These are phyloP conservation scores for Coemansia sp. DNA, from an alignment of 192 early-diverging fungal genomes.

Conservation along the genomic window DNA sequence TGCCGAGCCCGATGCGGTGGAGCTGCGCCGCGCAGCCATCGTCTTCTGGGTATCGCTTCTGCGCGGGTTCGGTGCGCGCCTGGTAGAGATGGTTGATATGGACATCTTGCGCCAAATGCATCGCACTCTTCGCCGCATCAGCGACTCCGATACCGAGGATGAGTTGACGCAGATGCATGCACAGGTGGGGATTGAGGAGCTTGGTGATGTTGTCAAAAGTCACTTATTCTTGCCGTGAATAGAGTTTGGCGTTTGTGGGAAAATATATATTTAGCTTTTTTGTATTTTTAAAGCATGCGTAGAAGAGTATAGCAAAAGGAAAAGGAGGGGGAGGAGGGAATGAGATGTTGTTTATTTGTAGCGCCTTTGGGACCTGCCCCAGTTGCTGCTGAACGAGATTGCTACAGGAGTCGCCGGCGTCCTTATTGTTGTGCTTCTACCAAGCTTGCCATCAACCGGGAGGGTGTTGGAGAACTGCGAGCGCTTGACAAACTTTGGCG, in stretches of 20 bases:
- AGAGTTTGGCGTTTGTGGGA: not conserved
- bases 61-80: conserved; percentile 62
- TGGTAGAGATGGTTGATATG: conserved; percentile 59
- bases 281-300: too few species aligned
- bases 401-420: conserved; percentile 3
- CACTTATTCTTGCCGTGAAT: conserved; percentile 7
- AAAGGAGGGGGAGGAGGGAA: not conserved
- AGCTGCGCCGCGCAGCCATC: conserved; percentile 69
- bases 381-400: not conserved
- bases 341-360: conserved; percentile 12
- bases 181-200: conserved; percentile 65
- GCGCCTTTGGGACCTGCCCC: conserved; percentile 23
- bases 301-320: too few species aligned
- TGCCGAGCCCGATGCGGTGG: not conserved
- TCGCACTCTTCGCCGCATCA: conserved; percentile 61
- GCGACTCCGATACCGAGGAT: conserved; percentile 65
- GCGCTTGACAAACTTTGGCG: conserved; percentile 50
- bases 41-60: conserved; percentile 69
- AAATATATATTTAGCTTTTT: too few species aligned
- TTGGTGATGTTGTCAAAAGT: conserved; percentile 61
- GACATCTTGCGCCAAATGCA: conserved; percentile 61
- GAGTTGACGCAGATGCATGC: conserved; percentile 72
- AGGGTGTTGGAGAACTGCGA: conserved; percentile 35
- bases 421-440: not conserved
- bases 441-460: conserved; percentile 12